Conservation (phyloP, 2,329 filamentous ascomycete species). For the Cladophialophora psammophila region DNA sequence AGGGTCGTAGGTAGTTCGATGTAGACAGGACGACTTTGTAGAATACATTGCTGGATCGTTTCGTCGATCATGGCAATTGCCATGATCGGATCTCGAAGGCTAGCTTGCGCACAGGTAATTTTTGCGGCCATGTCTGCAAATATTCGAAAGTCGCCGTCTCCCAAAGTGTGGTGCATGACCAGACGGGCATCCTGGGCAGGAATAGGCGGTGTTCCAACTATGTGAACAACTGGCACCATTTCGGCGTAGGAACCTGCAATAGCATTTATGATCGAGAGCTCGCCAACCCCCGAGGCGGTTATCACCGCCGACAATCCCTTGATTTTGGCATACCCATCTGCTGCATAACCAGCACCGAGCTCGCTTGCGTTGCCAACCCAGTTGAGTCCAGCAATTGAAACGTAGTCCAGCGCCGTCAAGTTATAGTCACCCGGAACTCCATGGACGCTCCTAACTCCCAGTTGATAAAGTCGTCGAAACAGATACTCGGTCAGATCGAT, state of each 20-base stretch:
- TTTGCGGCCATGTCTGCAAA: constrained; percentile 62
- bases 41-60: too few relatives aligned
- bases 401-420: constrained; percentile 60
- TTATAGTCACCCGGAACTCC: constrained; percentile 58
- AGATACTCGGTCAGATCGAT: constrained; percentile 57
- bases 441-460: constrained; percentile 58
- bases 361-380: constrained; percentile 70
- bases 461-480: constrained; percentile 55
- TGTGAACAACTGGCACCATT: constrained; percentile 65
- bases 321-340: constrained; percentile 78
- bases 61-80: too few relatives aligned
- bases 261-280: constrained; percentile 47
- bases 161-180: constrained; percentile 33
- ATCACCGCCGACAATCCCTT: constrained; percentile 45
- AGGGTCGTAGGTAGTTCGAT: too few relatives aligned
- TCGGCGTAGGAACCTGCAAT: constrained; percentile 60
- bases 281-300: constrained; percentile 61
- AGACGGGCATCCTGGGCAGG: constrained; percentile 53
- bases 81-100: too few relatives aligned
- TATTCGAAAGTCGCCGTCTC: constrained; percentile 37
- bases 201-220: constrained; percentile 60
- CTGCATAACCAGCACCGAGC: constrained; percentile 69
- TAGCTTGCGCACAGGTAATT: too few relatives aligned
- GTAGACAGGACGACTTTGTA: too few relatives aligned
- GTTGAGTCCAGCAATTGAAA: constrained; percentile 60